phyloP scores from a whole-genome alignment of 768 basidiomycete genomes.

The Rickenella mellea region DNA sequence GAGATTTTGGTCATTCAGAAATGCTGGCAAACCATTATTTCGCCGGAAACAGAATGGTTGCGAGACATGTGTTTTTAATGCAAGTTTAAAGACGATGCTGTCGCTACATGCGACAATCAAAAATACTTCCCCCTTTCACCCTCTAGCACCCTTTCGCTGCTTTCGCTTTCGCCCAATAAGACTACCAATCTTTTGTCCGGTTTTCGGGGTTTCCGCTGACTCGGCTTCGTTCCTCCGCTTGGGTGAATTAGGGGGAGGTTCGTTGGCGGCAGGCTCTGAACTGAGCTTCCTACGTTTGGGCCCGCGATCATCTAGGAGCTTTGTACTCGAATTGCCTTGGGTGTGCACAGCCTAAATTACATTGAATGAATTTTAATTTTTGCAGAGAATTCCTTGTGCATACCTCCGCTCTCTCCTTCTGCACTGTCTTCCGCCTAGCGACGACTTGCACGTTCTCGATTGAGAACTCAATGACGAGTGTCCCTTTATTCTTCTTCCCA shows the following conservation, averaged over 20 bases:
- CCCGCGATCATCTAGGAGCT: constrained; percentile 6
- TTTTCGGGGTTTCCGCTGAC: constrained; percentile 12
- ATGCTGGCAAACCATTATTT: no score
- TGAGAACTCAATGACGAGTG: constrained; percentile 88
- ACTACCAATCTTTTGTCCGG: constrained; percentile 45
- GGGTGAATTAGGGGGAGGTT: constrained; percentile 8
- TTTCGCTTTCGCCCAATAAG: constrained; percentile 78
- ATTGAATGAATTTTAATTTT: neutral
- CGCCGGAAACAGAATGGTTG: no score
- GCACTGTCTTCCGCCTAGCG: constrained; percentile 55
- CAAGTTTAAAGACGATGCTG: no score
- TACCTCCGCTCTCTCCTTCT: constrained; percentile 26
- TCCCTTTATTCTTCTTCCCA: constrained; percentile 26
- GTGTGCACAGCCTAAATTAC: neutral
- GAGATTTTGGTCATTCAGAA: no score
- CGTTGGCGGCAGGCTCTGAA: constrained; percentile 13
- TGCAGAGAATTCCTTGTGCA: constrained; percentile 13
- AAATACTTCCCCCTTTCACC: no score
- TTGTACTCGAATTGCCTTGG: constrained; percentile 1
- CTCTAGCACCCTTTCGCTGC: constrained; percentile 37
- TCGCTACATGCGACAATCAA: no score
- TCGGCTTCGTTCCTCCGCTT: constrained; percentile 13
- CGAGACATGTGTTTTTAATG: no score
- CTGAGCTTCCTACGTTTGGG: constrained; percentile 20
- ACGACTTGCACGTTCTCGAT: constrained; percentile 92